A percentile compares a stretch with the other conserved stretches of the same genome.
phyloP scores from a whole-genome alignment of 352 stramenopile genomes.

The Pythium phragmiticola region DNA sequence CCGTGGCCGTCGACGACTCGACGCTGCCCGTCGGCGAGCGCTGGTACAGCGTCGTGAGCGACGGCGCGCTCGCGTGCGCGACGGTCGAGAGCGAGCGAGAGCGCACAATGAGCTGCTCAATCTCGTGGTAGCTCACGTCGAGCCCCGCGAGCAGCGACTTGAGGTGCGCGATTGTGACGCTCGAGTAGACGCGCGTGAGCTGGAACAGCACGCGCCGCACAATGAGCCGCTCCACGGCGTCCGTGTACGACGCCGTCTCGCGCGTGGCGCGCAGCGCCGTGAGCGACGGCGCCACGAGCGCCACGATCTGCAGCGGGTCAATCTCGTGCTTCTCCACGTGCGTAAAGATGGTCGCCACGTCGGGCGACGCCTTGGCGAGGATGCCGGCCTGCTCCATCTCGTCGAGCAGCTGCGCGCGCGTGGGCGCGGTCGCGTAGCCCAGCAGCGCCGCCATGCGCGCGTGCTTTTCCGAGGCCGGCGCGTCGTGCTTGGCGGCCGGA shows the following conservation, averaged over 20 bases:
- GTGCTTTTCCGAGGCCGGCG: slow-evolving; percentile 85
- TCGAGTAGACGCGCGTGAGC: slow-evolving; percentile 86
- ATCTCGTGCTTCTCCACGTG: slow-evolving; percentile 70
- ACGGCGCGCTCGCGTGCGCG: slow-evolving; percentile 56
- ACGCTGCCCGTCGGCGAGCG: slow-evolving; percentile 36
- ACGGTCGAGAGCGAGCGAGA: slow-evolving; percentile 69
- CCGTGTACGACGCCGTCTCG: slow-evolving; percentile 39
- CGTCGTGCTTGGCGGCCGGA: slow-evolving; percentile 45
- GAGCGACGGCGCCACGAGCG: slow-evolving; percentile 64
- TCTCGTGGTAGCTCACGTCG: slow-evolving; percentile 71
- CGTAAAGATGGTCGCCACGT: slow-evolving; percentile 65
- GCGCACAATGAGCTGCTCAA: slow-evolving; percentile 87
- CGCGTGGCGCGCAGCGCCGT: slow-evolving; percentile 35
- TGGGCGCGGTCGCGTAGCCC: slow-evolving; percentile 84
- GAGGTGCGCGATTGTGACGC: slow-evolving; percentile 81
- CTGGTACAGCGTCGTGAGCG: slow-evolving; percentile 63
- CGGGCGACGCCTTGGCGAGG: slow-evolving; percentile 50
- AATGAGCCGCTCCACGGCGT: slow-evolving; percentile 62
- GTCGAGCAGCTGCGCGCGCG: slow-evolving; percentile 89
- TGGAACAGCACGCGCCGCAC: slow-evolving; percentile 82
- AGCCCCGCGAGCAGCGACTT: slow-evolving; percentile 86
- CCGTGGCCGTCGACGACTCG: slow-evolving; percentile 51
- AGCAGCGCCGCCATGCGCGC: slow-evolving; percentile 93
- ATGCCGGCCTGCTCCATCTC: slow-evolving; percentile 85
- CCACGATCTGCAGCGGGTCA: slow-evolving; percentile 75